Evolutionary conservation across 805 yeast genomes (phyloP).

Genomic region (Monosporozyma siamensis): DNA sequence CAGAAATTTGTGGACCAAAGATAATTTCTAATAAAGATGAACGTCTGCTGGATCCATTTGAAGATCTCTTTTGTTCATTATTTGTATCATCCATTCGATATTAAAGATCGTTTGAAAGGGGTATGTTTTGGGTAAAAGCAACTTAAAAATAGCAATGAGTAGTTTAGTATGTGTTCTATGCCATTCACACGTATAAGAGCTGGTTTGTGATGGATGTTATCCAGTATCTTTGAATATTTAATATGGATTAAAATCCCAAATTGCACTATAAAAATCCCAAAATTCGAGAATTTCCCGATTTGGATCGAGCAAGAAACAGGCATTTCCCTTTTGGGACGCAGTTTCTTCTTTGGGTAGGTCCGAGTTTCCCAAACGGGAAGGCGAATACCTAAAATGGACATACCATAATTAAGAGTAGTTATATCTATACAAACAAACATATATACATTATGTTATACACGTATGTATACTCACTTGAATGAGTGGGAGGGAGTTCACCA

Average conservation of each 20-base stretch:
- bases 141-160: too few relatives aligned
- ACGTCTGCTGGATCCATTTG: background rate
- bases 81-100: background rate
- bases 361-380: background rate
- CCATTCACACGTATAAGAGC: background rate
- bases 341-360: background rate
- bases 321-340: background rate
- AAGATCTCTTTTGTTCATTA: background rate
- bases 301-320: background rate
- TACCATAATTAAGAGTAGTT: background rate
- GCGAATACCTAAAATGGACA: background rate
- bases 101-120: background rate
- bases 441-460: background rate
- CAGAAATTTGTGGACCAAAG: constrained; percentile 44
- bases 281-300: background rate
- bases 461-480: background rate
- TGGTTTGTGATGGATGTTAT: background rate
- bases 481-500: too few relatives aligned
- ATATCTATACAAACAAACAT: background rate
- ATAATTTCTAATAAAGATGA: constrained; percentile 23
- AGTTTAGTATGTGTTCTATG: too few relatives aligned
- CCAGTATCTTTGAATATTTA: background rate
- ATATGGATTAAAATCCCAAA: too few relatives aligned
- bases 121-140: too few relatives aligned
- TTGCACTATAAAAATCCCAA: too few relatives aligned